Base-by-base conservation (phyloP, 1,284 basidiomycete species). In the Kalmanozyma brasiliensis region DNA sequence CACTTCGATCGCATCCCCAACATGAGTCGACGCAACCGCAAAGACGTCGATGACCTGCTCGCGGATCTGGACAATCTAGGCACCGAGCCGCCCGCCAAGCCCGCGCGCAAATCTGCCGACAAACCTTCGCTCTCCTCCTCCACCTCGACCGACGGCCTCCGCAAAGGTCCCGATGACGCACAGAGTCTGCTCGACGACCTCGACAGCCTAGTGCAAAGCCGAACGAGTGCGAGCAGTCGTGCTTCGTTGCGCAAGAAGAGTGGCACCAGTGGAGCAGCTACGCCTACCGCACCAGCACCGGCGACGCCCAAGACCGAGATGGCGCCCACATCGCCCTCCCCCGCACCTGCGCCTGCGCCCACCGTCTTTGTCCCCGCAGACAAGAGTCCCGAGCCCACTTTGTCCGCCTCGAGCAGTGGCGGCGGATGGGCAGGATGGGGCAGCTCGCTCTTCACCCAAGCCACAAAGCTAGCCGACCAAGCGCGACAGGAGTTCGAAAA, bases 361-460 rank as follows among this genome's bases (percentile, higher is more conserved):
- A 29, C 26, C 26, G 26, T 29, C 26, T 29, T 7, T 16, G 43
- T 32, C 8, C 23, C 41, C 23, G 41, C 41, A 30, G 89, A 86
- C 1, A 8, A 11, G n/a, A n/a, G 10, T 7, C 38, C 41, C 9
- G 46, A 55, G 9, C 2, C 52, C 14, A 38, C 3, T 13, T 10
- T 49, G 33, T 33, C 52, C 2, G 89, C 84, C 0, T 90, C 90
- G 3, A 87, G 90, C 0, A 86, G 86, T 37, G 45, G 42, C 4
- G 93, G 92, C 0, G 89, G 90, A 19, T 91, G 87, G 32, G 90
- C 85, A 8, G 90, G 85, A 10, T 88, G 86, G 41, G 86, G 84
- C 66, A 47, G 78, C 49, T 85, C 87, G 43, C 88, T 87, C 72
- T 89, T 88, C 56, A 69, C 70, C 1, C 68, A 69, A 17, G 80